These are phyloP conservation scores for Eucalyptus lansdowneana DNA, from an alignment of 345 rosid genomes.

Conservation along the genomic window DNA sequence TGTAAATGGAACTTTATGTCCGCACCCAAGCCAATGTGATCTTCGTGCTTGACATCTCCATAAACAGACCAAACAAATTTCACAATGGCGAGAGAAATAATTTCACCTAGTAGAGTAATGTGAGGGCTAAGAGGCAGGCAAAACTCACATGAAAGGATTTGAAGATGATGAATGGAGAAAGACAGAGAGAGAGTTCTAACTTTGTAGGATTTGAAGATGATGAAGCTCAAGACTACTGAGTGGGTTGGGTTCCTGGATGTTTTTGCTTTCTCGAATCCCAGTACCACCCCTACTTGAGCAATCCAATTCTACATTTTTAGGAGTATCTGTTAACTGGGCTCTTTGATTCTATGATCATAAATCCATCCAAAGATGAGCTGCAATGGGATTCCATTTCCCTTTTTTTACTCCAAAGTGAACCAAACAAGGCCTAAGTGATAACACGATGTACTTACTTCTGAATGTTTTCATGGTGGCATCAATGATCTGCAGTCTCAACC, in stretches of 20 bases:
- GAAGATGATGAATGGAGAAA: neutral
- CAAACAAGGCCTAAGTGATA: neutral
- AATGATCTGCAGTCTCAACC: neutral
- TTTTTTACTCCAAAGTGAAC: neutral
- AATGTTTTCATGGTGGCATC: neutral
- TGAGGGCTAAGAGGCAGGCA: no score
- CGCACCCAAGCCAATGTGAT: no score
- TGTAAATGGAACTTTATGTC: no score
- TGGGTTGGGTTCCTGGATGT: neutral
- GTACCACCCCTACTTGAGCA: neutral
- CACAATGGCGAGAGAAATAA: neutral
- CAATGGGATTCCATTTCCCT: neutral
- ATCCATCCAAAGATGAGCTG: neutral
- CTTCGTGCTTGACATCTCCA: no score
- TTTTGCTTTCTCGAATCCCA: neutral
- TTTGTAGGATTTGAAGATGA: neutral
- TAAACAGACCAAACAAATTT: neutral
- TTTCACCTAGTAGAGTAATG: no score
- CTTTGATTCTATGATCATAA: neutral
- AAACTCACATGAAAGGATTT: no score
- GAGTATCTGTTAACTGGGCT: neutral
- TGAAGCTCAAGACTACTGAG: neutral
- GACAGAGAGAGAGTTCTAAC: neutral
- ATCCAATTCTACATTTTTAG: neutral
- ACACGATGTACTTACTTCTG: neutral